Base-by-base conservation (phyloP, 768 basidiomycete species). In the Podaxis mareebaensis region DNA sequence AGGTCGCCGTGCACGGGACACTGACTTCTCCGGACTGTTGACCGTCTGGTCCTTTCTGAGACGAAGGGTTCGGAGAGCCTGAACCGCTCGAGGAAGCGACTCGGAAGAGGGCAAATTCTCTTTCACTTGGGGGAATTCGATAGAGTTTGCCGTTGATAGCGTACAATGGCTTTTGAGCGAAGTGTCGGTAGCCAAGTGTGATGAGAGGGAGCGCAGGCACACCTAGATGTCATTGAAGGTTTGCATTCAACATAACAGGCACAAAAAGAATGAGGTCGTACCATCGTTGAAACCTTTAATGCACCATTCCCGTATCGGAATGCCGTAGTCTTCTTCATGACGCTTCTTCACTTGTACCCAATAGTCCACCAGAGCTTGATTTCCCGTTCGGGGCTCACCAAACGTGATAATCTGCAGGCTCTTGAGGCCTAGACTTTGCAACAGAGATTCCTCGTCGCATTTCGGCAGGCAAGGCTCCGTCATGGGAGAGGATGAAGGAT, bases 231-330 rank as follows among this genome's bases (percentile, higher is more conserved):
- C 1, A 54, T 11, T 46, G 42, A 59, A 55, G 56, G 64, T 28
- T 48, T 26, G 36, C 36, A 62, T 24, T 48, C 46, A 17, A 36
- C 12, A 51, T 11, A 30, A 56, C 44, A 46, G 24, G 53, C 30
- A 24, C 39, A 46, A 24, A 24, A 22, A 52, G 38, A 24, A 3
- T 26, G 30, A 52, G 6, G 57, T 62, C 78, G 61, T 65, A 82
- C 85, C 85, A 69, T 88, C 85, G 64, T 85, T 86, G 67, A 81
- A 84, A 1, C 76, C 82, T 69, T 83, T 85, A 24, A 85, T 77
- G 49, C 77, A 78, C 66, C 82, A 82, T 67, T 86, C 85, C 4
- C 69, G 66, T 52, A 86, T 73, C 1, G 73, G 68, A 51, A 70
- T 65, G 15, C 83, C 82, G 54, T 78, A 65, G 40, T 71, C 70